Evolutionary conservation across 2,329 filamentous ascomycete genomes (phyloP).

Genomic region (Bretziella fagacearum): DNA sequence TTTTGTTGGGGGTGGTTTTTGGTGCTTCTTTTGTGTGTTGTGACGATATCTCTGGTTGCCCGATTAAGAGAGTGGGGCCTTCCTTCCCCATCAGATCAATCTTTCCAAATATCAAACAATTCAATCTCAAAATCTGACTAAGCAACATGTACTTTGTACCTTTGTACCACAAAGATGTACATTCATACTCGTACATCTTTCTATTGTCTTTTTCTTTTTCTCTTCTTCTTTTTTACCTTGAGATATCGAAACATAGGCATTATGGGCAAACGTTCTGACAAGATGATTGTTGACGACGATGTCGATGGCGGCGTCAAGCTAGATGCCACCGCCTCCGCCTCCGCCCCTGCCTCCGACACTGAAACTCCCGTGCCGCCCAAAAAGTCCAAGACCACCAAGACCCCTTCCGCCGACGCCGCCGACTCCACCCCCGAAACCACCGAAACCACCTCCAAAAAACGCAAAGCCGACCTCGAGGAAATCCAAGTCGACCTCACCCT

Average conservation of each 20-base stretch:
- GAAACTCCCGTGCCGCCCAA: conserved; percentile 1
- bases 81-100: too few relatives aligned
- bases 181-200: not conserved
- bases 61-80: too few relatives aligned
- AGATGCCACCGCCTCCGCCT: not conserved
- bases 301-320: conserved; percentile 2
- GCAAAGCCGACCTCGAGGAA: conserved; percentile 52
- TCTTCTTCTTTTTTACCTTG: not conserved
- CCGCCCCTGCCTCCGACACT: not conserved
- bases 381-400: conserved; percentile 5
- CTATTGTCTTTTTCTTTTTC: not conserved
- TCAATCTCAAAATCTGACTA: too few relatives aligned
- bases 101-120: too few relatives aligned
- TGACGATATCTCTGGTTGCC: too few relatives aligned
- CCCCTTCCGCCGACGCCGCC: not conserved
- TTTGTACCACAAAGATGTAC: too few relatives aligned
- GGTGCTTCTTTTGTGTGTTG: too few relatives aligned
- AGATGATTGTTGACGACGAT: conserved; percentile 6
- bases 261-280: conserved; percentile 11
- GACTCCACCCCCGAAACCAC: not conserved
- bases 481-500: conserved; percentile 78
- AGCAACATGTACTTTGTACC: too few relatives aligned
- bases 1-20: too few relatives aligned
- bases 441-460: conserved; percentile 39
- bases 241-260: not conserved